Percentiles rank a stretch among this genome's conserved stretches.
Evolutionary conservation across 2,329 filamentous ascomycete species (phyloP).

Genomic region (Sporothrix protearum): DNA sequence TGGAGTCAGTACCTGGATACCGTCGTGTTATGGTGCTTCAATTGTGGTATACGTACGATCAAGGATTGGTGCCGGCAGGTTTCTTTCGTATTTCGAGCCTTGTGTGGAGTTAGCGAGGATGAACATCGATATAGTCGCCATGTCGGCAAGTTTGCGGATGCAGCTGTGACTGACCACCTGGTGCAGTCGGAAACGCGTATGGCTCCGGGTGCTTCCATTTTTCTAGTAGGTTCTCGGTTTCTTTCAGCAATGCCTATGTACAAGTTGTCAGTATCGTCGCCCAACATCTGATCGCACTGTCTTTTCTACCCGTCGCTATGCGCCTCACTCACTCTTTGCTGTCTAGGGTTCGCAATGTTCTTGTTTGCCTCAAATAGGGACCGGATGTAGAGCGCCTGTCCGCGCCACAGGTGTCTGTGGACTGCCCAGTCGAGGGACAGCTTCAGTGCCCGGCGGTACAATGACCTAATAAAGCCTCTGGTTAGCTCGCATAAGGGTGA

Average conservation of each 20-base stretch:
- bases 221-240: constrained; percentile 83
- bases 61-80: constrained; percentile 74
- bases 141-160: constrained; percentile 6
- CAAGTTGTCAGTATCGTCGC: constrained; percentile 13
- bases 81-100: constrained; percentile 97
- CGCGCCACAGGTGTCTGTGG: constrained; percentile 87
- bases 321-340: constrained; percentile 72
- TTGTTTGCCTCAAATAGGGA: constrained; percentile 93
- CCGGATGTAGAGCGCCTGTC: constrained; percentile 92
- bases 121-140: not conserved
- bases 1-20: constrained; percentile 26
- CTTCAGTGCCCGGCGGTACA: constrained; percentile 92
- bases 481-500: not conserved
- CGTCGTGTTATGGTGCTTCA: not conserved
- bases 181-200: constrained; percentile 82
- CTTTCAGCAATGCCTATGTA: constrained; percentile 71
- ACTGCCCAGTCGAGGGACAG: constrained; percentile 94
- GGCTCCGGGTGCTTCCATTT: constrained; percentile 98
- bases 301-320: not conserved
- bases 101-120: constrained; percentile 22
- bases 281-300: not conserved
- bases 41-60: constrained; percentile 62
- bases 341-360: constrained; percentile 75
- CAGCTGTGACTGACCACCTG: constrained; percentile 68
- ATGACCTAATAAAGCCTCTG: constrained; percentile 47